Evolutionary conservation across 345 rosid genomes (phyloP), one percentile per base, ranked within the genome.

Genomic region (Populus deltoides): DNA sequence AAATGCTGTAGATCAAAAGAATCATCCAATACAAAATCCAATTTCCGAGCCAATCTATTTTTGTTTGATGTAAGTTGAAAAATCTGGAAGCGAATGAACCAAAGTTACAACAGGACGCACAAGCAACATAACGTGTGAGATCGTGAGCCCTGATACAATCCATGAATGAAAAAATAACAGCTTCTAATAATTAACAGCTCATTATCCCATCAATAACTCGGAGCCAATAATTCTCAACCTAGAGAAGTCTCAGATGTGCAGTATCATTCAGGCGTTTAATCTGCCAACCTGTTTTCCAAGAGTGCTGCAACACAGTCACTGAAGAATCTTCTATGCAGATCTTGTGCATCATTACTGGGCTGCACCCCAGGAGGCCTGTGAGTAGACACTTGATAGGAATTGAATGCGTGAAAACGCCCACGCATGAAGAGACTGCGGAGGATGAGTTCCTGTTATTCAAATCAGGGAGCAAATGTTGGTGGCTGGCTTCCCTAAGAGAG

Each of bases 251-350:
- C 62, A 95, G 90, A 83, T 95, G 97, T 63, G 96, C 86, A 43
- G 93, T 90, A 78, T 95, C 99, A 71, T 95, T 95, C 78, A 92
- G 72, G 70, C 94, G 88, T 86, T 93, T 95, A 73, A 95, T 85
- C 90, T 92, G 97, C 99, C 98, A 95, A 7, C 99, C 99, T 4
- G 88, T 89, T 88, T 76, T 89, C 90, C 92, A 92, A 0, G 98
- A 92, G 83, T 93, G 98, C 71, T 88, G 94, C 65, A 95, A 82
- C 75, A 93, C 92, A 0, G 92, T 93, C 75, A 93, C 99, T 0
- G 98, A 93, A 66, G 99, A 95, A 86, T 95, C 98, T 27, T 92
- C 97, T 77, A 93, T 86, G 78, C 94, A 90, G 68, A 95, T 85
- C 85, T 88, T 95, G 71, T 86, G 90, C 8, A 87, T 85, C 96